Evolutionary conservation across 192 early-diverging fungal genomes (phyloP).

Genomic region (Diversispora eburnea): DNA sequence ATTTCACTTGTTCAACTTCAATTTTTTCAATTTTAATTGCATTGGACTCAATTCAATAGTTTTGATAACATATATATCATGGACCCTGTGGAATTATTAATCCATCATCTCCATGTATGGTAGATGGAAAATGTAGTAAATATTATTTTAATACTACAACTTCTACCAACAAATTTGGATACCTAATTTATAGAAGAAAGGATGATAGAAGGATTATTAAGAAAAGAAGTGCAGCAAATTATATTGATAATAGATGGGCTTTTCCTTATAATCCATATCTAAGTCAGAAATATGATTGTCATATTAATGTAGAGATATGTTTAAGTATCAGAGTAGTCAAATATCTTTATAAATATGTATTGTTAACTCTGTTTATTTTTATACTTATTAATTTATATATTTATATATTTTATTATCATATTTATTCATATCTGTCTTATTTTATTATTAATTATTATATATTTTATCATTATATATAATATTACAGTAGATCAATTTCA

Average conservation of each 20-base stretch:
- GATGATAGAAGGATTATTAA: not conserved
- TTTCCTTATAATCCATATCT: conserved; percentile 39
- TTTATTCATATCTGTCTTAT: too few relatives aligned
- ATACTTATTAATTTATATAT: too few relatives aligned
- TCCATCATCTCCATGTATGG: conserved; percentile 31
- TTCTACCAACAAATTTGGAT: conserved; percentile 20
- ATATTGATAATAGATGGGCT: conserved; percentile 33
- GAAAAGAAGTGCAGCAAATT: not conserved
- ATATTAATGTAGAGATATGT: conserved; percentile 41
- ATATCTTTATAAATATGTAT: conserved; percentile 35
- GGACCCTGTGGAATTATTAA: conserved; percentile 29
- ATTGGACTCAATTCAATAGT: too few relatives aligned
- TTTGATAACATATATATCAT: conserved; percentile 38
- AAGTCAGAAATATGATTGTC: conserved; percentile 36
- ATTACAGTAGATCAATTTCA: too few relatives aligned
- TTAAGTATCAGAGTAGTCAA: conserved; percentile 29
- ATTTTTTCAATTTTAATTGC: too few relatives aligned
- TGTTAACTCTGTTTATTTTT: too few relatives aligned
- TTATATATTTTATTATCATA: too few relatives aligned
- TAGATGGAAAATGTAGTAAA: conserved; percentile 32
- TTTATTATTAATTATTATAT: too few relatives aligned
- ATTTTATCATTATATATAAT: too few relatives aligned
- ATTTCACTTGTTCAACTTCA: too few relatives aligned
- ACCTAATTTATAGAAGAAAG: conserved; percentile 31
- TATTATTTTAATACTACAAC: conserved; percentile 22